phyloP scores from a whole-genome alignment of 75 land plant species.

The Isoetes taiwanensis region DNA sequence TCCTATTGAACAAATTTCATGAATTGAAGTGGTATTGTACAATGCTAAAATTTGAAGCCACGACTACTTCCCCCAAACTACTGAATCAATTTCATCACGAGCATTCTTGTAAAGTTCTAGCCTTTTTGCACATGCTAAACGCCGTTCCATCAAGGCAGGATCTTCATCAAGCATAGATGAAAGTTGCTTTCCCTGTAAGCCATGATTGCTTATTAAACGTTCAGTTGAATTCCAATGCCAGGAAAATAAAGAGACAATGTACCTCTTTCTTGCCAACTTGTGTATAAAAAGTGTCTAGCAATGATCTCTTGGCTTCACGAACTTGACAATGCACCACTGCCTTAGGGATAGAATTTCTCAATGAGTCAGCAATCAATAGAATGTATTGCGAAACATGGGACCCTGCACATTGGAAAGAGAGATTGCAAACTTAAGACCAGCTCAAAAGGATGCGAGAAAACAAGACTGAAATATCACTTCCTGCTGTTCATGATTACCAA shows the following conservation, averaged over 20 bases:
- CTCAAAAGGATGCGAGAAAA: no score
- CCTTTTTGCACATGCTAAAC: conserved; percentile 7
- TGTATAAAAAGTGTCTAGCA: conserved; percentile 52
- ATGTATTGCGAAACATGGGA: conserved; percentile 56
- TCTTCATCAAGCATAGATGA: conserved; percentile 17
- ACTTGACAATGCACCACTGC: conserved; percentile 79
- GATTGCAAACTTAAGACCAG: not conserved
- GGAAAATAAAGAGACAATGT: no score
- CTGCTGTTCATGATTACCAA: no score
- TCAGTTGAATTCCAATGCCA: no score
- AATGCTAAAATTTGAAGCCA: no score
- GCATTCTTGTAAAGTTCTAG: conserved; percentile 21
- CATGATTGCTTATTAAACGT: no score
- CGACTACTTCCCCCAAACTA: conserved; percentile 24
- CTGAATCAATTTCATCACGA: conserved; percentile 22
- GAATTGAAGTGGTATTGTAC: no score
- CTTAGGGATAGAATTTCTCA: conserved; percentile 53
- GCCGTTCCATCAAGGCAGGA: conserved; percentile 22
- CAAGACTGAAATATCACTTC: no score
- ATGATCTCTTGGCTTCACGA: conserved; percentile 54
- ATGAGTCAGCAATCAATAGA: conserved; percentile 42
- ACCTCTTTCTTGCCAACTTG: conserved; percentile 70
- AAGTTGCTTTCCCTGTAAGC: conserved; percentile 14
- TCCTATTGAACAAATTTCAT: no score
- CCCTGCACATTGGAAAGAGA: conserved; percentile 20